Conservation (phyloP, 306 rosid genomes). For the Malus sylvestris region DNA sequence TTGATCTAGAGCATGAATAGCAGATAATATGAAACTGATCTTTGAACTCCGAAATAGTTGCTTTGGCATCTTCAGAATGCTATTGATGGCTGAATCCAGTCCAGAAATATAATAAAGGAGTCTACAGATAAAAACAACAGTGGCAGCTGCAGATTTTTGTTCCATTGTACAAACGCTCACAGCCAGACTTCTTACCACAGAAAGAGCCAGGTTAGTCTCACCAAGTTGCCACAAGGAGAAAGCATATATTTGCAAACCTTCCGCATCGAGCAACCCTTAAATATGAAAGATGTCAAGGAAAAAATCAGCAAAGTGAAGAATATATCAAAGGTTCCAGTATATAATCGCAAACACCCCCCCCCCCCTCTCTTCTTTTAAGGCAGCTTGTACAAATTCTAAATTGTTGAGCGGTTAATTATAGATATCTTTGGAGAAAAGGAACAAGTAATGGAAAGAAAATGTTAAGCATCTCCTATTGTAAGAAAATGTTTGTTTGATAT, state of each 20-base stretch:
- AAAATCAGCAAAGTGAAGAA: constrained; percentile 2
- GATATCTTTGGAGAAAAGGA: background rate
- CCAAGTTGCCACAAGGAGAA: constrained; percentile 79
- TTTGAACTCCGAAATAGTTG: constrained; percentile 61
- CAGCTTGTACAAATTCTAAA: background rate
- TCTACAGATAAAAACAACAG: constrained; percentile 65
- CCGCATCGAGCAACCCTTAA: constrained; percentile 64
- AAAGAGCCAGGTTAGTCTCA: constrained; percentile 53
- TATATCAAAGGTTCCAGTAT: background rate
- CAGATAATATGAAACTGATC: constrained; percentile 65
- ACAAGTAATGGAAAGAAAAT: background rate
- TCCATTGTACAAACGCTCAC: constrained; percentile 52
- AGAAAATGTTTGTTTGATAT: background rate
- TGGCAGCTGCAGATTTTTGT: constrained; percentile 33
- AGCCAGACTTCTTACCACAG: constrained; percentile 49
- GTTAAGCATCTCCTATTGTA: background rate
- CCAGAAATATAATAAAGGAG: constrained; percentile 64
- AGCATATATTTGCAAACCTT: constrained; percentile 73
- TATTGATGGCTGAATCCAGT: constrained; percentile 48
- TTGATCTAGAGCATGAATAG: constrained; percentile 69
- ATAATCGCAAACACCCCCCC: background rate
- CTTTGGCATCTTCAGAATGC: constrained; percentile 69
- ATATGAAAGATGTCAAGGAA: constrained; percentile 22
- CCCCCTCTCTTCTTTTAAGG: too few relatives aligned
- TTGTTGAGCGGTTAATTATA: background rate